A percentile compares a stretch with the other conserved stretches of the same genome.
These are phyloP conservation scores for Alternaria longipes DNA, from an alignment of 2,329 filamentous ascomycete species.

Conservation along the genomic window DNA sequence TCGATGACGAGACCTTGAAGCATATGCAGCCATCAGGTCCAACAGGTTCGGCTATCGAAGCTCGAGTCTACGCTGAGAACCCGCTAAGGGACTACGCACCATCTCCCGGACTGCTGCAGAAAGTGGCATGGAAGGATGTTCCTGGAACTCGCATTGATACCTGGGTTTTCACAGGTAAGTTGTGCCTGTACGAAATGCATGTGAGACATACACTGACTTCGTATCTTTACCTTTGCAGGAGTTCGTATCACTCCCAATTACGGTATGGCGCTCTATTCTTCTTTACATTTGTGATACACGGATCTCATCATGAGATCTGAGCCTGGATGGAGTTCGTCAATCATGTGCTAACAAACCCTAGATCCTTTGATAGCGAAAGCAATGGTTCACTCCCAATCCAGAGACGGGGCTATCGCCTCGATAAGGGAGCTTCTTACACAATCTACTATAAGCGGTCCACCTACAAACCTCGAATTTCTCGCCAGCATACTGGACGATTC, in stretches of 20 bases:
- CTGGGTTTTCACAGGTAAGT: constrained; percentile 66
- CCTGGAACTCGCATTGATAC: constrained; percentile 67
- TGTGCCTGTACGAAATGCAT: not conserved
- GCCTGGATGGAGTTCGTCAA: not conserved
- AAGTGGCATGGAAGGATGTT: constrained; percentile 64
- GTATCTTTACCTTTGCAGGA: not conserved
- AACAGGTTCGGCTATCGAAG: constrained; percentile 62
- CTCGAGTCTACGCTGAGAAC: constrained; percentile 66
- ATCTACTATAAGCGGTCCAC: constrained; percentile 62
- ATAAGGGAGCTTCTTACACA: constrained; percentile 56
- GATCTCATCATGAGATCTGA: not conserved
- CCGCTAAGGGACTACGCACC: constrained; percentile 68
- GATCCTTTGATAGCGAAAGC: constrained; percentile 66
- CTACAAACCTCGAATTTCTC: constrained; percentile 67
- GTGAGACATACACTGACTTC: not conserved
- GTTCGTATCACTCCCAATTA: constrained; percentile 66
- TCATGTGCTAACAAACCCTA: not conserved
- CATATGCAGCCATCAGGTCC: constrained; percentile 56
- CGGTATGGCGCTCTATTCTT: constrained; percentile 31
- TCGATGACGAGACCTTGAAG: constrained; percentile 54
- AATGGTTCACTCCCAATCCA: constrained; percentile 61
- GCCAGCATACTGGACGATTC: constrained; percentile 58
- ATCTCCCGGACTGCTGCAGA: constrained; percentile 66
- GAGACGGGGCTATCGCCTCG: constrained; percentile 55
- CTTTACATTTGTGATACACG: not conserved